Percentiles rank a stretch among this genome's conserved stretches.
Evolutionary conservation across 2,329 filamentous ascomycete species (phyloP).

Genomic region (Diaporthe helianthi): DNA sequence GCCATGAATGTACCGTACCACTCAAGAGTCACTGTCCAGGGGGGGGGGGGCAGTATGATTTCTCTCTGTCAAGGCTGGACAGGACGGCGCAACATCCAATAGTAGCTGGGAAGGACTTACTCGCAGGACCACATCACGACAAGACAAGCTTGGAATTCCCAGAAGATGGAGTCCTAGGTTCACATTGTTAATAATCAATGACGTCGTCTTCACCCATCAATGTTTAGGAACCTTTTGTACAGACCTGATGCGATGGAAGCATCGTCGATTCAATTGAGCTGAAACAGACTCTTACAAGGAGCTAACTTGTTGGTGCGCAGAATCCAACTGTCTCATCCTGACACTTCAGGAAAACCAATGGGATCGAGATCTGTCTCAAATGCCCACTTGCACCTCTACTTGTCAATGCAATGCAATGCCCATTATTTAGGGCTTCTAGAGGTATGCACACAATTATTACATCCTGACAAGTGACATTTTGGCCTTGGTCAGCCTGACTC

Average conservation of each 20-base stretch:
- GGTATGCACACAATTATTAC: too few relatives aligned
- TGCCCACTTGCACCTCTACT: background rate
- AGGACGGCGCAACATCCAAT: background rate
- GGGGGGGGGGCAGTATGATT: background rate
- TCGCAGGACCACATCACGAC: background rate
- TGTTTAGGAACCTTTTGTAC: background rate
- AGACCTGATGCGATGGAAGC: background rate
- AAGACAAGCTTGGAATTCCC: background rate
- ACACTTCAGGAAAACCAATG: background rate
- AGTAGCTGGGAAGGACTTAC: too few relatives aligned
- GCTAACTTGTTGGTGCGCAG: background rate
- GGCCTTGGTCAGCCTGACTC: background rate
- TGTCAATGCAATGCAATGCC: slow-evolving; percentile 15
- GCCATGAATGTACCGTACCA: too few relatives aligned
- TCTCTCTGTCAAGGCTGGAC: background rate
- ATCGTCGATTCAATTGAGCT: slow-evolving; percentile 1
- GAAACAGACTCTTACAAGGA: background rate
- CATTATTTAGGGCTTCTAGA: background rate
- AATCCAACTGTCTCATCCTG: background rate
- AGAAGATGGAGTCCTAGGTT: background rate
- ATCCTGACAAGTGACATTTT: background rate
- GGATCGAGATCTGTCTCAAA: slow-evolving; percentile 10
- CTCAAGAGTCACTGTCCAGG: too few relatives aligned
- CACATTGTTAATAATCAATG: background rate
- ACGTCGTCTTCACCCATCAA: background rate